Conservation (phyloP, 371 early-diverging fungal genomes). For the Haplosporangium sp. region DNA sequence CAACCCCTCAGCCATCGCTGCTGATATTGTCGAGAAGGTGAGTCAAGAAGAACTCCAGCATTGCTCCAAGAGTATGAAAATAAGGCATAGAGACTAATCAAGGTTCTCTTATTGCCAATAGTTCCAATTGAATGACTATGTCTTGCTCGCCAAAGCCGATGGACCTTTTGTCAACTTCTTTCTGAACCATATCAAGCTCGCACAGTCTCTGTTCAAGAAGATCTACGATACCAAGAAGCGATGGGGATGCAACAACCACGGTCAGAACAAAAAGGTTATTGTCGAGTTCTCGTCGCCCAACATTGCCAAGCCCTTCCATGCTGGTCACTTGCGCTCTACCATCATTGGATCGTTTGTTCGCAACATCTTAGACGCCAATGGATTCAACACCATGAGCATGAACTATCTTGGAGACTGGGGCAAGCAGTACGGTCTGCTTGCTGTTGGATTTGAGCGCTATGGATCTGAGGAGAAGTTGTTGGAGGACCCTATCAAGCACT, state of each 20-base stretch:
- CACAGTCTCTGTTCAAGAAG: slow-evolving; percentile 61
- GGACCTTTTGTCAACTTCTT: slow-evolving; percentile 92
- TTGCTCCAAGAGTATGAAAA: too few species aligned
- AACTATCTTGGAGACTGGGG: slow-evolving; percentile 99
- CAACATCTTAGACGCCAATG: slow-evolving; percentile 87
- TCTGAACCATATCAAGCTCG: slow-evolving; percentile 71
- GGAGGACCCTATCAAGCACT: slow-evolving; percentile 93
- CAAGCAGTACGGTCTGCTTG: slow-evolving; percentile 98
- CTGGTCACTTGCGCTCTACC: slow-evolving; percentile 98
- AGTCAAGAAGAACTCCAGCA: too few species aligned
- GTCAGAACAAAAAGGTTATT: slow-evolving; percentile 78
- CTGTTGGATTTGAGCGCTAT: slow-evolving; percentile 91
- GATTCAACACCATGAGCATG: slow-evolving; percentile 89
- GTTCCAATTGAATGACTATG: slow-evolving; percentile 72
- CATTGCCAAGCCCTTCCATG: slow-evolving; percentile 99
- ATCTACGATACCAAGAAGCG: slow-evolving; percentile 61
- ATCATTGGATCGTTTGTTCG: slow-evolving; percentile 97
- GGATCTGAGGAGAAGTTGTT: slow-evolving; percentile 84
- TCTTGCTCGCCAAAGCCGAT: slow-evolving; percentile 66
- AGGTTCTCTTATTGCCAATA: slow-evolving; percentile 29
- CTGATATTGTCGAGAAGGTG: slow-evolving; percentile 78
- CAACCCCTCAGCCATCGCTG: slow-evolving; percentile 80
- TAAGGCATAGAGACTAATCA: background rate
- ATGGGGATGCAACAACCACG: slow-evolving; percentile 76
- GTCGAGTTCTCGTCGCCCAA: slow-evolving; percentile 99